Percentiles rank a stretch among this genome's conserved stretches.
These are phyloP conservation scores for Aspergillus phoenicis DNA, from an alignment of 2,329 filamentous ascomycete species.

Conservation along the genomic window DNA sequence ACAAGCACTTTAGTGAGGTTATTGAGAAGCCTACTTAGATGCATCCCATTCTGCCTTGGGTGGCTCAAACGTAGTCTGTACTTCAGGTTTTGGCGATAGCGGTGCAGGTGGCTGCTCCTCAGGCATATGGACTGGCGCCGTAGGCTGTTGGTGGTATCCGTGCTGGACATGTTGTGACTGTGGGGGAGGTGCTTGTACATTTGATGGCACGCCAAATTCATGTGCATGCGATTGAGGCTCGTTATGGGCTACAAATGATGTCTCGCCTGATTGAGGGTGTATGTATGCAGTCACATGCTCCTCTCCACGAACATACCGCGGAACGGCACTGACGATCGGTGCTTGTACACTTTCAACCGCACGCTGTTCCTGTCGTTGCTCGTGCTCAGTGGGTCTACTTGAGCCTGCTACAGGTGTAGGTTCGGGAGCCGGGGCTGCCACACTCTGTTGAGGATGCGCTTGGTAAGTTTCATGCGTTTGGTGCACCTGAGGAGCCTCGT, in stretches of 20 bases:
- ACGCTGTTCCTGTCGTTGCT: background rate
- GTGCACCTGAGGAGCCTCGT: background rate
- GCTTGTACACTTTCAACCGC: constrained; percentile 6
- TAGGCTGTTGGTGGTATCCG: constrained; percentile 38
- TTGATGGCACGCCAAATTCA: constrained; percentile 4
- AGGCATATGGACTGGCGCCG: constrained; percentile 48
- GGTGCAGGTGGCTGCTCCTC: constrained; percentile 46
- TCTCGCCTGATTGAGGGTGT: constrained; percentile 20
- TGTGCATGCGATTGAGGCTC: constrained; percentile 17
- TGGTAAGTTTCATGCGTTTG: background rate
- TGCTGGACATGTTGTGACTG: background rate
- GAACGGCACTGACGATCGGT: constrained; percentile 41
- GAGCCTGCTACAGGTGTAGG: background rate
- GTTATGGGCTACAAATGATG: constrained; percentile 16
- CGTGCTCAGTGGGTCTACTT: background rate
- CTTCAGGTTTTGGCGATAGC: constrained; percentile 25
- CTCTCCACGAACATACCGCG: constrained; percentile 50
- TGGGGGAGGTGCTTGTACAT: background rate
- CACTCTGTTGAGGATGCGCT: background rate
- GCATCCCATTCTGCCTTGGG: constrained; percentile 65
- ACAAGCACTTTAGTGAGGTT: constrained; percentile 16
- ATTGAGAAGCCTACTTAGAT: constrained; percentile 51
- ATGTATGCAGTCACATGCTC: constrained; percentile 43
- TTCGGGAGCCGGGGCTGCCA: background rate
- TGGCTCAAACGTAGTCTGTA: constrained; percentile 56